Evolutionary conservation across 495 filamentous ascomycete genomes (phyloP).

Genomic region (Penicillium parvum): DNA sequence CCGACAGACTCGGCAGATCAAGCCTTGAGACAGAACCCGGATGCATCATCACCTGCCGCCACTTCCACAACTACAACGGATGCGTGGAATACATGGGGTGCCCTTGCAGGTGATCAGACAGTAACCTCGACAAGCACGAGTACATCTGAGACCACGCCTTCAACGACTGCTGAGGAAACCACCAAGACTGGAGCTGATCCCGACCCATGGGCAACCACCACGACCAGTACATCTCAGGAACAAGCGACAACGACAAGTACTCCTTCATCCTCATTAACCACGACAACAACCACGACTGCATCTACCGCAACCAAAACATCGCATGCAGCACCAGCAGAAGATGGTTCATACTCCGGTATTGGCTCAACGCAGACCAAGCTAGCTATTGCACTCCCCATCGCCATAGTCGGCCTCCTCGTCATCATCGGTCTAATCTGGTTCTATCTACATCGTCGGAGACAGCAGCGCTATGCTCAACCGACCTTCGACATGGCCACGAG

Average conservation of each 20-base stretch:
- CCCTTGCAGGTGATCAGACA: no score
- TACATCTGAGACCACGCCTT: no score
- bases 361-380: conserved; percentile 27
- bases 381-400: conserved; percentile 37
- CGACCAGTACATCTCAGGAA: neutral
- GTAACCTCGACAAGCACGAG: neutral
- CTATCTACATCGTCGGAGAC: conserved; percentile 20
- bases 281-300: conserved; percentile 2
- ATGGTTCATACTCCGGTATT: conserved; percentile 6
- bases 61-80: no score
- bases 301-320: neutral
- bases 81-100: no score
- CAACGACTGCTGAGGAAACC: no score
- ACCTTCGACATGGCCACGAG: conserved; percentile 12
- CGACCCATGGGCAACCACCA: neutral
- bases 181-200: no score
- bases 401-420: conserved; percentile 27
- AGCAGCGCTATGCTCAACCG: conserved; percentile 11
- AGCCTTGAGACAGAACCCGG: no score
- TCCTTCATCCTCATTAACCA: neutral
- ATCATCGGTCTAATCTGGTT: conserved; percentile 26
- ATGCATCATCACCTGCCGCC: no score
- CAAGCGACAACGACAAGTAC: neutral
- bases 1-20: no score
- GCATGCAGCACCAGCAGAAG: neutral